These are phyloP conservation scores for Xylariomycetidae sp. DNA, from an alignment of 2,329 filamentous ascomycete genomes.

Conservation along the genomic window DNA sequence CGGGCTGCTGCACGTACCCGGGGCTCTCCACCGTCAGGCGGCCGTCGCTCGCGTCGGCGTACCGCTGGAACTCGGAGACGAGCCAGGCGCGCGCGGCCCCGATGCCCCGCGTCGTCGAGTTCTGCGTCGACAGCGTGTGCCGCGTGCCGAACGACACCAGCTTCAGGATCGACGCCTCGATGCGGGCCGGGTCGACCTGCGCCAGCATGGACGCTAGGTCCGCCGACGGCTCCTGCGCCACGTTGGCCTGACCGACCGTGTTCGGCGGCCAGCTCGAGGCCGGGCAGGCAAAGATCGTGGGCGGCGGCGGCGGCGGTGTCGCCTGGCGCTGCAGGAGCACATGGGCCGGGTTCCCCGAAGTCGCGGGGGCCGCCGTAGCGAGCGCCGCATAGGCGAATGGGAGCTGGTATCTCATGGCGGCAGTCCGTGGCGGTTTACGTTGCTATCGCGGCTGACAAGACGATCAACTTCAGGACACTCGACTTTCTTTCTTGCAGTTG, in stretches of 20 bases:
- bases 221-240: conserved; percentile 21
- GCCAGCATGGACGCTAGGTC: conserved; percentile 24
- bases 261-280: conserved; percentile 26
- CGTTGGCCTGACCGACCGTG: conserved; percentile 19
- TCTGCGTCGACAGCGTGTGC: conserved; percentile 51
- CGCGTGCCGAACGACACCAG: conserved; percentile 53
- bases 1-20: conserved; percentile 43
- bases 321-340: conserved; percentile 7
- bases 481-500: too few species aligned
- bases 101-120: conserved; percentile 46
- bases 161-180: conserved; percentile 46
- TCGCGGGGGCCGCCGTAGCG: conserved; percentile 11
- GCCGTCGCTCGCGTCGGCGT: conserved; percentile 44
- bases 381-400: conserved; percentile 10
- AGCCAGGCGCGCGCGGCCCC: conserved; percentile 56
- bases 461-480: too few species aligned
- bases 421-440: too few species aligned
- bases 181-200: conserved; percentile 33
- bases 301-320: conserved; percentile 1
- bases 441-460: too few species aligned
- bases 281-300: conserved; percentile 16
- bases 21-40: conserved; percentile 45
- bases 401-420: conserved; percentile 11
- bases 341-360: conserved; percentile 16
- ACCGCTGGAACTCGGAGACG: conserved; percentile 41